Percentiles rank a stretch among this genome's conserved stretches.
Conservation (phyloP, 352 stramenopile species). For the Peronospora belbahrii region DNA sequence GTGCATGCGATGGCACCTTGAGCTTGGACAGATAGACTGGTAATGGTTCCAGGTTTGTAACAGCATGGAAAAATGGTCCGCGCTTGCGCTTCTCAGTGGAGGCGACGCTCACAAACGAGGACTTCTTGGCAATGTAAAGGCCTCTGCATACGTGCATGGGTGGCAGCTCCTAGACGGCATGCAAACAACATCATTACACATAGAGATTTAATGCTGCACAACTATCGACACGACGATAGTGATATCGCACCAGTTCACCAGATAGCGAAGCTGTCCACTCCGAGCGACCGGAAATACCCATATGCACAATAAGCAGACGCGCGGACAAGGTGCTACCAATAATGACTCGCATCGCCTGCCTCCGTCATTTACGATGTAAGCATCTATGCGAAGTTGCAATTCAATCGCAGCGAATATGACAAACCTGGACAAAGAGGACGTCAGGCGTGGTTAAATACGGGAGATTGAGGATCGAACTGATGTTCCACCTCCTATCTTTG, state of each 20-base stretch:
- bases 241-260: conserved; percentile 34
- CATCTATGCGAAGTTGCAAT: background rate
- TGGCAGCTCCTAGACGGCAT: conserved; percentile 30
- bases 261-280: conserved; percentile 31
- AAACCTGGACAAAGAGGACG: conserved; percentile 39
- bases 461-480: conserved; percentile 17
- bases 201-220: background rate
- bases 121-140: conserved; percentile 30
- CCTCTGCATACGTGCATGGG: conserved; percentile 39
- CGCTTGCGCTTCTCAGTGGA: conserved; percentile 43
- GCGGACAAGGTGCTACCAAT: conserved; percentile 38
- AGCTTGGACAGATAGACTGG: conserved; percentile 41
- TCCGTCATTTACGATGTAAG: background rate
- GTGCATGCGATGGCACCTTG: conserved; percentile 33
- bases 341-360: conserved; percentile 30
- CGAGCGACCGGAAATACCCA: conserved; percentile 18
- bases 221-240: background rate
- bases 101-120: conserved; percentile 45
- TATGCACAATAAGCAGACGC: conserved; percentile 29
- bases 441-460: conserved; percentile 30
- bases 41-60: conserved; percentile 21
- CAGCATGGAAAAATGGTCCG: conserved; percentile 37
- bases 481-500: conserved; percentile 15
- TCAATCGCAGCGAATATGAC: background rate
- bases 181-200: background rate